Evolutionary conservation across 345 rosid species (phyloP).

Genomic region (Aquilaria malaccensis): DNA sequence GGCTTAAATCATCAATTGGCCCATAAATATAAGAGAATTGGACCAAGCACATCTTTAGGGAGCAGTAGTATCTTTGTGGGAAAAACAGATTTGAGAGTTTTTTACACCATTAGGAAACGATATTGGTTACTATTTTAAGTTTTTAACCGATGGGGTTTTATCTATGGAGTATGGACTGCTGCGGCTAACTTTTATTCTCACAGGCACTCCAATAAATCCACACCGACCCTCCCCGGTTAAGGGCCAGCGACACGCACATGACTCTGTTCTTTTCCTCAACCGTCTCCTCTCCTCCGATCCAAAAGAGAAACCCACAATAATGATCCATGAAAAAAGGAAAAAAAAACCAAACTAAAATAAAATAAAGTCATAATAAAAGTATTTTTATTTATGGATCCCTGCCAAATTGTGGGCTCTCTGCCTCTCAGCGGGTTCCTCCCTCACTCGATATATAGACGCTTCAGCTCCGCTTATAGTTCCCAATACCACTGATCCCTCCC

Average conservation of each 20-base stretch:
- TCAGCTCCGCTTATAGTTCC: slow-evolving; percentile 17
- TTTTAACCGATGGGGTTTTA: neutral
- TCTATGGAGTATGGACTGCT: neutral
- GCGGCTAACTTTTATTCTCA: neutral
- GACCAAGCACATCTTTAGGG: no score
- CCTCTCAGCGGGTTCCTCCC: slow-evolving; percentile 40
- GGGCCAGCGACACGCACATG: slow-evolving; percentile 62
- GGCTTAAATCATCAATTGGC: no score
- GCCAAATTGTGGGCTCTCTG: slow-evolving; percentile 15
- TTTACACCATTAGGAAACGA: no score
- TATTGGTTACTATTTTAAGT: neutral
- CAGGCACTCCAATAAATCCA: slow-evolving; percentile 39
- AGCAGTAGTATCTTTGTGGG: no score
- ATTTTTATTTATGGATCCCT: slow-evolving; percentile 33
- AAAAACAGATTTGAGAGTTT: no score
- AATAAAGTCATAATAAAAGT: slow-evolving; percentile 3
- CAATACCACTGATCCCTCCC: slow-evolving; percentile 19
- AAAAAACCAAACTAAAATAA: neutral
- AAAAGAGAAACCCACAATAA: neutral
- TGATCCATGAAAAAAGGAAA: no score
- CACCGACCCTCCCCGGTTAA: slow-evolving; percentile 55
- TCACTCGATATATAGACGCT: slow-evolving; percentile 42
- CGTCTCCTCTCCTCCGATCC: slow-evolving; percentile 23
- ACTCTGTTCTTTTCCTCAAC: slow-evolving; percentile 39
- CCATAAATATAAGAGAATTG: no score